Evolutionary conservation across 306 rosid genomes (phyloP).

Genomic region (Ochetophila trinervis): DNA sequence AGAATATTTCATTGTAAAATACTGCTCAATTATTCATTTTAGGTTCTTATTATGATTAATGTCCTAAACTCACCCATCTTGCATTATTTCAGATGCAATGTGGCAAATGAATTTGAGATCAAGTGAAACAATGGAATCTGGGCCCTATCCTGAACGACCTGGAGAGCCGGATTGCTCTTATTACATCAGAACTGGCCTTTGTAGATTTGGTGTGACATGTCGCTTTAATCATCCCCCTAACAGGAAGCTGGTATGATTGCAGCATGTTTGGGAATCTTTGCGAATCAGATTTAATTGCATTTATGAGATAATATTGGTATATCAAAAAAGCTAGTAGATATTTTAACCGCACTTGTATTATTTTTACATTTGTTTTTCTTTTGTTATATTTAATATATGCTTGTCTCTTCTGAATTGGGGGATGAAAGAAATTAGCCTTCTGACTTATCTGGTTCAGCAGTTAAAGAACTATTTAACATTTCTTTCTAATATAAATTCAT

Average conservation of each 20-base stretch:
- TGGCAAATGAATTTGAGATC: slow-evolving; percentile 93
- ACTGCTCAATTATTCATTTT: slow-evolving; percentile 11
- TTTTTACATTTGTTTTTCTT: no score
- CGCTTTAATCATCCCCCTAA: slow-evolving; percentile 96
- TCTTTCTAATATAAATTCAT: not conserved
- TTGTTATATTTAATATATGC: no score
- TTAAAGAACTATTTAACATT: not conserved
- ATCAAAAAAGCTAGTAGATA: no score
- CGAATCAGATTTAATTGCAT: slow-evolving; percentile 7
- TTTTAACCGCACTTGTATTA: no score
- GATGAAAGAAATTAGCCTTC: no score
- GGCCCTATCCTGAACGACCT: slow-evolving; percentile 86
- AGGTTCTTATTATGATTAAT: slow-evolving; percentile 12
- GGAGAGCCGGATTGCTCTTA: slow-evolving; percentile 97
- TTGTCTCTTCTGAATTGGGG: no score
- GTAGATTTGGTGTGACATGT: slow-evolving; percentile 96
- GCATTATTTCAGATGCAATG: slow-evolving; percentile 71
- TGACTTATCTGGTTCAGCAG: no score
- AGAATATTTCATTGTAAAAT: not conserved
- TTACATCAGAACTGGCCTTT: slow-evolving; percentile 89
- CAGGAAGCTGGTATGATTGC: slow-evolving; percentile 77
- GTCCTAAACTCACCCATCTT: slow-evolving; percentile 20
- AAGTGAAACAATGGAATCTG: slow-evolving; percentile 82
- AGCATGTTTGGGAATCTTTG: slow-evolving; percentile 19
- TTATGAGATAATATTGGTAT: slow-evolving; percentile 9